Evolutionary conservation across 2,329 filamentous ascomycete species (phyloP), one percentile per base, ranked within the genome.

Genomic region (Aspergillus caelatus): DNA sequence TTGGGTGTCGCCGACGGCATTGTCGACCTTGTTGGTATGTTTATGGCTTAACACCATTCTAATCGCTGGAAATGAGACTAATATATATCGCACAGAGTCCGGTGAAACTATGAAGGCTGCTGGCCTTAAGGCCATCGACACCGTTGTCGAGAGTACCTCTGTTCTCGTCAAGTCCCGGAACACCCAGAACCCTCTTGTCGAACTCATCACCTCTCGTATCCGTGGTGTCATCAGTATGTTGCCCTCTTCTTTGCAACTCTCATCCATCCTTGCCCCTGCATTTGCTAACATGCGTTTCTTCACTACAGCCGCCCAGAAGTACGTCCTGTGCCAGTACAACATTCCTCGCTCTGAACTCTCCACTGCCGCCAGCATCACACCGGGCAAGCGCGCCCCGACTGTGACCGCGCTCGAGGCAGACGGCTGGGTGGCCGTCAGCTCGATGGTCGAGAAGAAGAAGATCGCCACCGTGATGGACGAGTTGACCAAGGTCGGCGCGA

Each of bases 61-160:
- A 36, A 16, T 21, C 14, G 9, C 28, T 30, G 26, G 32, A 53
- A 11, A 11, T 21, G 2, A 50, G 28, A 8, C 28, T 48, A 28
- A 2, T 30, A 21, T 28, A 11, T 10, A 1, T 21, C 16, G 11
- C 23, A 1, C 70, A 95, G 94, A 99, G 84, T 98, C 95, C 23
- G 95, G 95, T 62, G 94, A 98, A 80, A 99, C 95, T 0, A 99
- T 99, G 95, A 91, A 92, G 74, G 95, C 94, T 23, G 94, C 94
- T 50, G 95, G 95, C 28, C 86, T 99, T 57, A 94, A 93, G 81
- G 90, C 94, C 62, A 97, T 98, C 71, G 93, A 95, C 71, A 99
- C 95, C 2, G 93, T 99, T 30, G 86, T 97, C 58, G 89, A 93
- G 62, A 94, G 91, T 61, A 92, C 90, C 21, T 94, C 95, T 36